Base-by-base conservation (phyloP, 2,329 filamentous ascomycete genomes). In the Huntiella abstrusa region DNA sequence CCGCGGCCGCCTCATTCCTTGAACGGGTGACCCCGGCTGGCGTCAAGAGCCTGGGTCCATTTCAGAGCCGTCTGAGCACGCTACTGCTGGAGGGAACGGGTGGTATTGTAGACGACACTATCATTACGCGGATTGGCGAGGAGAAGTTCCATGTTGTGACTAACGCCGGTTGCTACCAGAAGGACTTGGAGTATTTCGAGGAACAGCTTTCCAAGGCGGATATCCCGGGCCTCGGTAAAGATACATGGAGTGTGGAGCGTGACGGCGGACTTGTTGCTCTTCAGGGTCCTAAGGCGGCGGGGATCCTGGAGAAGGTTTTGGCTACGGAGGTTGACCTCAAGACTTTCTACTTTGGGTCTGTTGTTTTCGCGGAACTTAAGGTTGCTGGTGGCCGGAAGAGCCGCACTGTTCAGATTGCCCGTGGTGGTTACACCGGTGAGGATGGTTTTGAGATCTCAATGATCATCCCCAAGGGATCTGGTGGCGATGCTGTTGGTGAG, bases 391-490 rank as follows among this genome's bases (percentile, higher is more conserved):
- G 69, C 34, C 50, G 52, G 52, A 57, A 59, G 54, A 57, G 60
- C 43, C 58, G 62, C 51, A 59, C 60, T 5, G 58, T 65, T 15
- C 58, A 95, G 43, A 77, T 95, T 57, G 87, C 79, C 58, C 77
- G 91, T 51, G 91, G 82, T 41, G 91, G 91, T 4, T 98, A 98
- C 67, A 98, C 91, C 0, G 91, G 91, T 50, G 91, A 98, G 66
- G 91, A 98, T 61, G 91, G 91, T 37, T 98, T 98, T 63, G 91
- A 98, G 66, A 84, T 98, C 57, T 91, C 83, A 36, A 82, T 95
- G 55, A 75, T 56, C 33, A 59, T 60, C 50, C 57, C 59, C 4
- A 61, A 58, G 15, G 62, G 61, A 7, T 52, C 80, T 1, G 70
- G 74, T 0, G 69, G 70, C 17, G 72, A 78, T 54, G 76, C 79